Base-by-base conservation (phyloP, 2,329 filamentous ascomycete species). In the Phyllosticta citriasiana region DNA sequence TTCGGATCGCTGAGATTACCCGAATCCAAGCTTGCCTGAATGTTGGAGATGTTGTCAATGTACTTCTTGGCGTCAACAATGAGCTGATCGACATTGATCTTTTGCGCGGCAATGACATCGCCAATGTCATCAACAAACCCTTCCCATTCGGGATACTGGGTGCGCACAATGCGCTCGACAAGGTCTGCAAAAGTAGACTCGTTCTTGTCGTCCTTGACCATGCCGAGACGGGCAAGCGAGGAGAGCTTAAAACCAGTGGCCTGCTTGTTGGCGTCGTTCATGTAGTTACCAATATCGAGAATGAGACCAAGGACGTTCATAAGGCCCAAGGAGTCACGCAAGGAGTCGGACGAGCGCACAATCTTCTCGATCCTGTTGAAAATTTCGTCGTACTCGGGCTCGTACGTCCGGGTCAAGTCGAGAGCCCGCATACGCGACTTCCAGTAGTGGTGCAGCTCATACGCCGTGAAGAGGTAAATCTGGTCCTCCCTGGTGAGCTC, bases 121-220 rank as follows among this genome's bases (percentile, higher is more conserved):
- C 77, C 77, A 66, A 99, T 96, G 70, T 99, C 93, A 9, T 89
- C 85, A 19, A 85, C 80, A 74, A 97, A 97, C 35, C 82, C 82
- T 74, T 97, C 92, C 89, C 92, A 97, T 74, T 97, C 90, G 2
- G 93, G 89, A 67, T 97, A 99, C 72, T 97, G 93, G 71, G 91
- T 94, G 65, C 94, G 88, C 62, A 97, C 93, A 67, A 97, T 96
- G 67, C 93, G 88, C 76, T 99, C 94, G 53, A 99, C 91, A 53
- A 97, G 83, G 74, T 99, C 94, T 61, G 93, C 91, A 71, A 99
- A 88, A 0, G 91, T 97, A 1, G 91, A 93, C 74, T 97, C 89
- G 74, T 99, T 99, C 82, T 97, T 97, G 79, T 96, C 91, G 72
- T 99, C 94, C 78, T 99, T 99, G 71, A 97, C 90, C 92, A 99